Base-by-base conservation (phyloP, 2,329 filamentous ascomycete species). In the Acarospora socialis region DNA sequence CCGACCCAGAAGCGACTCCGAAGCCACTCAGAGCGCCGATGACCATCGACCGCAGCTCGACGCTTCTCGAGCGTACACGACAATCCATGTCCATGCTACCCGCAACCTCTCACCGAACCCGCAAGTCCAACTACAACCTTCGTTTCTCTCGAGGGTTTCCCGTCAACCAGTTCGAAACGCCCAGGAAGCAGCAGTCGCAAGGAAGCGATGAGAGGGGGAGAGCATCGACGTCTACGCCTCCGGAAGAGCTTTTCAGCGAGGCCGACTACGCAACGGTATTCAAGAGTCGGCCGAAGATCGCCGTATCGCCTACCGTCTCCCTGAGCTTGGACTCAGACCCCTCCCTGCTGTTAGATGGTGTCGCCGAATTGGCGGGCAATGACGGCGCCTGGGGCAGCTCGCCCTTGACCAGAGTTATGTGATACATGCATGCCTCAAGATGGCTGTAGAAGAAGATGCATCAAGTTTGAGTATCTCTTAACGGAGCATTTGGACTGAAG, bases 231-330 rank as follows among this genome's bases (percentile, higher is more conserved):
- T n/a, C 50, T 51, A 64, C 73, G 1, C 65, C 80, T 6, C 64
- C 68, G 0, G 77, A 87, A 47, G 69, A 77, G 41, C 56, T 92
- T 23, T 74, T 92, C 17, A 66, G 66, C 10, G 75, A 82, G 42
- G 64, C 68, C 3, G 82, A 92, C 38, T 80, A 83, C 52, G 77
- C 80, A 37, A 78, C 77, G 16, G 77, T 93, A 1, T 94, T 94
- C 52, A 81, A 77, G 56, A 86, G 81, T 41, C 59, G 86, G 42
- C 86, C 86, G 0, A 79, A 75, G 53, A 73, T 94, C 43, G 76
- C 77, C 41, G 70, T 71, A n/a, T n/a, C n/a, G n/a, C n/a, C n/a
- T n/a, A n/a, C n/a, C n/a, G n/a, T n/a, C n/a, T n/a, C n/a, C n/a
- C n/a, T n/a, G n/a, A n/a, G n/a, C n/a, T n/a, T n/a, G n/a, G n/a